These are phyloP conservation scores for Agaricus bisporus DNA, from an alignment of 768 basidiomycete species.

Conservation along the genomic window DNA sequence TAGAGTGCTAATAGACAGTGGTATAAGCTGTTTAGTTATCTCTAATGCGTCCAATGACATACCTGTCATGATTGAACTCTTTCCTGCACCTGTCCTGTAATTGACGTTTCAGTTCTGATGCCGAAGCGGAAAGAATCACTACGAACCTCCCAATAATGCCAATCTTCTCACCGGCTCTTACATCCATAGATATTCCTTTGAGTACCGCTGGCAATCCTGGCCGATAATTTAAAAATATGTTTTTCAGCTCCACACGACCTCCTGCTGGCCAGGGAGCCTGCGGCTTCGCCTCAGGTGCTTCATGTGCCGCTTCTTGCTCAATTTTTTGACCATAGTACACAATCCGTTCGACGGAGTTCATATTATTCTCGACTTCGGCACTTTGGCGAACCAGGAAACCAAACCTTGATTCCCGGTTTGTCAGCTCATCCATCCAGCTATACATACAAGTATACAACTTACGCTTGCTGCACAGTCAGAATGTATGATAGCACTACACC, in stretches of 20 bases:
- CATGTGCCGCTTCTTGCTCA: constrained; percentile 77
- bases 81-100: constrained; percentile 75
- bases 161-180: constrained; percentile 80
- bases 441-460: constrained; percentile 11
- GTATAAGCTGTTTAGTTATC: constrained; percentile 1
- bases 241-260: constrained; percentile 68
- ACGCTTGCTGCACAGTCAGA: constrained; percentile 68
- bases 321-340: constrained; percentile 74
- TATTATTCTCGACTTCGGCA: constrained; percentile 88
- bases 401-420: constrained; percentile 35
- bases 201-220: constrained; percentile 85
- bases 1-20: constrained; percentile 48
- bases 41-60: constrained; percentile 11
- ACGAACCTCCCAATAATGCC: constrained; percentile 71
- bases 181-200: constrained; percentile 69
- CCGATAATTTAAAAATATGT: constrained; percentile 77
- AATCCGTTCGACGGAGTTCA: constrained; percentile 87
- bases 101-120: neutral
- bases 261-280: constrained; percentile 65
- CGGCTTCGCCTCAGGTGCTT: constrained; percentile 54
- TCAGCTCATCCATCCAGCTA: constrained; percentile 5
- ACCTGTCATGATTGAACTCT: constrained; percentile 84
- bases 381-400: constrained; percentile 73
- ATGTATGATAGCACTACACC: constrained; percentile 77
- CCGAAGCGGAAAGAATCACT: neutral